Percentiles rank a stretch among this genome's conserved stretches.
These are phyloP conservation scores for Hortaea sp. DNA, from an alignment of 2,329 filamentous ascomycete genomes.

Conservation along the genomic window DNA sequence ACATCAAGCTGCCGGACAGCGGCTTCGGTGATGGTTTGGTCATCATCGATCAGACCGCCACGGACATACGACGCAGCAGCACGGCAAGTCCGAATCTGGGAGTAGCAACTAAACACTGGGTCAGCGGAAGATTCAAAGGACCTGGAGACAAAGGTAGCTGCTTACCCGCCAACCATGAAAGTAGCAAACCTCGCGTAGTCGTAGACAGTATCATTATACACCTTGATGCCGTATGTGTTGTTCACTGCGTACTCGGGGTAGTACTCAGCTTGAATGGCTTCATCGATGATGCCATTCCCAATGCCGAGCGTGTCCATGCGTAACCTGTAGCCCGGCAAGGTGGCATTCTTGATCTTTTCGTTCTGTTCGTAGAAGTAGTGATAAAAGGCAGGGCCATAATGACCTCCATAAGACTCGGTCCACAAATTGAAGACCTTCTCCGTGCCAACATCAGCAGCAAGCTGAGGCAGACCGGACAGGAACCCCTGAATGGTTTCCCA, in stretches of 20 bases:
- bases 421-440: conserved; percentile 48
- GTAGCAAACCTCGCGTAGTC: conserved; percentile 49
- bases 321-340: conserved; percentile 31
- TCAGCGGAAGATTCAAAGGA: too few relatives aligned
- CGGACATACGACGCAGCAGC: conserved; percentile 24
- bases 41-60: conserved; percentile 17
- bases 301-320: conserved; percentile 43
- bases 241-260: conserved; percentile 45
- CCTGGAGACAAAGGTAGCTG: too few relatives aligned
- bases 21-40: conserved; percentile 3
- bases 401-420: conserved; percentile 52
- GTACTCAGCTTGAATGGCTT: conserved; percentile 37
- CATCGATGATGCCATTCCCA: conserved; percentile 48
- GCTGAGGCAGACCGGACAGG: conserved; percentile 37
- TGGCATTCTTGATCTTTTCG: conserved; percentile 41
- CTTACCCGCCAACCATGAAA: conserved; percentile 31
- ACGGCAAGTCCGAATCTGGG: conserved; percentile 34
- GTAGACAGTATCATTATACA: conserved; percentile 49
- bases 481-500: conserved; percentile 50
- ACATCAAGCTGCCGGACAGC: conserved; percentile 19
- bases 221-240: conserved; percentile 47
- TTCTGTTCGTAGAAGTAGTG: conserved; percentile 36
- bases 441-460: conserved; percentile 37
- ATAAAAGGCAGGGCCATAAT: conserved; percentile 19
- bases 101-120: conserved; percentile 28